Evolutionary conservation across 805 yeast species (phyloP), one percentile per base, ranked within the genome.

Genomic region (Spathaspora hagerdaliae): DNA sequence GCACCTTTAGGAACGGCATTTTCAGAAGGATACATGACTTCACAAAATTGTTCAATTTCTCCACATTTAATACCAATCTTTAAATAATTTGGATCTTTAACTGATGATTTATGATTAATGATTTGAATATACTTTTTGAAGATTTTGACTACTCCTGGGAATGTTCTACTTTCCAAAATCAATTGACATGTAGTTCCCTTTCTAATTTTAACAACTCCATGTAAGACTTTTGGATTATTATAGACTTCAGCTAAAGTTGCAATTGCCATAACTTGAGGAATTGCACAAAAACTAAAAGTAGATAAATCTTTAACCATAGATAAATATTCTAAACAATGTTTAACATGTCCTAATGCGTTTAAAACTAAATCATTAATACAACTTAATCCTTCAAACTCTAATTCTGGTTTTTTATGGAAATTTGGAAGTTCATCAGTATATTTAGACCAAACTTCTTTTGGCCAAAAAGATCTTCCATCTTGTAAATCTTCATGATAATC

Each of bases 201-300:
- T 67, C 97, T 79, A 63, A 94, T 85, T 73, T 94, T 94, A 52
- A 92, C 86, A 60, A 87, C 82, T 34, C 66, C 63, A 38, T 82
- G 76, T 59, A 92, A 79, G 2, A 92, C 85, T 3, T 70, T 59
- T 3, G 85, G 83, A 69, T 94, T 94, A 60, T 85, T 82, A 76
- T 85, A 91, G 31, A 94, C 85, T 43, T 83, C 73, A 19, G 92
- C 89, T 55, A 94, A 75, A 1, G 98, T 89, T 12, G 99, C 97
- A 63, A 94, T 86, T 33, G 98, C 97, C 99, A 94, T 94, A 14
- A 92, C 97, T 70, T 94, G 99, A 14, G 99, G 99, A 60, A 94
- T 94, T 9, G 97, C 88, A 71, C 97, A 91, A 73, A 94, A 94
- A 56, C 83, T 85, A 73, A 89, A 94, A 41, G 84, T 69, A 1